Percentiles rank a stretch among this genome's conserved stretches.
phyloP scores from a whole-genome alignment of 208 protist species.

The Wallacemonas sp. region DNA sequence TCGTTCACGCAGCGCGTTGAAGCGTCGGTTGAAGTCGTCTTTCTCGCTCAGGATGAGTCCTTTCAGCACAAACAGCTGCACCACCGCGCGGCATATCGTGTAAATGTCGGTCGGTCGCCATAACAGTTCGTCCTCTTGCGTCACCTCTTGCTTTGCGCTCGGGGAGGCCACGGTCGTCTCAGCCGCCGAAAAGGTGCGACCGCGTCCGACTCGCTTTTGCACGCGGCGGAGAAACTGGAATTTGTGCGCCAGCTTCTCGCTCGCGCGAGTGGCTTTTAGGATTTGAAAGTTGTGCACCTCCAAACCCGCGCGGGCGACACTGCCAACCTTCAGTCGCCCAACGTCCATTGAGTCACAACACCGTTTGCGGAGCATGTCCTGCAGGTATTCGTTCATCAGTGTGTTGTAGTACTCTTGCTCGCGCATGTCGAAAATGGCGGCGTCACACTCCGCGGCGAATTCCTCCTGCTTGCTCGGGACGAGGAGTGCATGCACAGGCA shows the following conservation, averaged over 20 bases:
- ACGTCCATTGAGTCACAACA: constrained; percentile 90
- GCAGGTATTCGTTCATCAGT: constrained; percentile 77
- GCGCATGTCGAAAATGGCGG: constrained; percentile 54
- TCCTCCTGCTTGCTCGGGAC: constrained; percentile 47
- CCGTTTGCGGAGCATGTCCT: constrained; percentile 54
- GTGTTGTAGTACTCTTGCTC: constrained; percentile 70
- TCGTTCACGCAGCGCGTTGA: constrained; percentile 49
- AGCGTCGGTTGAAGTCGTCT: constrained; percentile 63
- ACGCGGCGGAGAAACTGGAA: constrained; percentile 23
- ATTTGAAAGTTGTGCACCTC: constrained; percentile 88
- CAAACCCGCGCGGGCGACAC: constrained; percentile 36
- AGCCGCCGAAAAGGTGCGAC: not conserved
- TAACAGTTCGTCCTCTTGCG: no score
- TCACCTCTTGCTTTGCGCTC: no score
- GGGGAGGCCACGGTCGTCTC: no score
- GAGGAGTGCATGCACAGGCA: constrained; percentile 69
- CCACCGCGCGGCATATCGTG: constrained; percentile 52
- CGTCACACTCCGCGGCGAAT: constrained; percentile 65
- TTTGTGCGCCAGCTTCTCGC: constrained; percentile 59
- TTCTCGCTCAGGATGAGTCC: constrained; percentile 53
- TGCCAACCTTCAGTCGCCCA: constrained; percentile 52
- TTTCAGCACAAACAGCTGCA: constrained; percentile 70
- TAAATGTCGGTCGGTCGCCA: constrained; percentile 67
- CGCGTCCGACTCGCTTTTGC: constrained; percentile 1
- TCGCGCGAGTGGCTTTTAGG: constrained; percentile 29